Evolutionary conservation across 2,329 filamentous ascomycete species (phyloP), one percentile per base, ranked within the genome.

Genomic region (Fusarium oxysporum): DNA sequence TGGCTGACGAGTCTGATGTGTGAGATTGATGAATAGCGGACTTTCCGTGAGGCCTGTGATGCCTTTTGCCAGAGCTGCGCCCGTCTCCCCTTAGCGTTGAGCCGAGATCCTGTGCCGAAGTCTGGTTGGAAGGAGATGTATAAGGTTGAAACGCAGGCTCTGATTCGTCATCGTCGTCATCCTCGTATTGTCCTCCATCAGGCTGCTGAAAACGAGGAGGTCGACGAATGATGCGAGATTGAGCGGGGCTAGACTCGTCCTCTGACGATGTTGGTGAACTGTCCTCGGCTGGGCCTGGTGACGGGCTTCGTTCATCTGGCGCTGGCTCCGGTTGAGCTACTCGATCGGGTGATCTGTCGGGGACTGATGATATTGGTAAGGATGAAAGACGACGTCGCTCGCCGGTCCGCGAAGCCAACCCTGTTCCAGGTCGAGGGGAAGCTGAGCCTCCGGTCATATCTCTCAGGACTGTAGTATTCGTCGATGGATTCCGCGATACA

Each of bases 1-100:
- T 86, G 1, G 85, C 83, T 5, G 91, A 91, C 2, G 92, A 93
- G 74, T 92, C 89, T 0, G 89, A 91, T 4, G 88, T 90, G 63
- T 89, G 87, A 1, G 87, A 89, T 43, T 84, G 82, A 50, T 85
- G 82, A 6, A 82, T 78, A 11, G 79, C 78, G 7, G 82, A 81
- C 45, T 81, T 83, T 51, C 79, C 80, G 1, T 78, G 56, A 21
- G 56, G 65, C 59, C 70, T 77, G 7, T 76, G 74, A 25, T 79
- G 76, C 44, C 82, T 82, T 58, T 74, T 79, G 11, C 71, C 47
- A 2, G 77, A 78, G 21, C 81, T 79, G 28, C 81, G 81, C 13
- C 80, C 79, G 53, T 87, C 84, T 23, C 84, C 87, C 41, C 84
- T 83, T 32, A 90, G 78, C 2, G 88, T 90, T 25, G 88, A 88